Percentiles rank a stretch among this genome's conserved stretches.
phyloP scores from a whole-genome alignment of 208 protist genomes.

The Crithidia expoeki region DNA sequence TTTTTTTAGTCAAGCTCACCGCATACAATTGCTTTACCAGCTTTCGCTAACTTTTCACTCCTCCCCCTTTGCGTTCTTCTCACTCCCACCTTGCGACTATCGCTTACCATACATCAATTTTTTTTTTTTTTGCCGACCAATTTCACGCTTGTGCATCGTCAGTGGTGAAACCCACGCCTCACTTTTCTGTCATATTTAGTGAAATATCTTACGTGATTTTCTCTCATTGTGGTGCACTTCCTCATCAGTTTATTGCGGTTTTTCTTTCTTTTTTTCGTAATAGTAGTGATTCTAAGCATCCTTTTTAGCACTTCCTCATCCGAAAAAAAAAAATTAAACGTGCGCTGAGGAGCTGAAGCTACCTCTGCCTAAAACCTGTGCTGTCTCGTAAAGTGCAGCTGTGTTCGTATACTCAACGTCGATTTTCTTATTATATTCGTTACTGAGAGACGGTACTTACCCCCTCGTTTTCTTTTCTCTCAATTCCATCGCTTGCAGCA shows the following conservation, averaged over 20 bases:
- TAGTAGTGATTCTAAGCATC: background rate
- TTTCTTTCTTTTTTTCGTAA: conserved; percentile 1
- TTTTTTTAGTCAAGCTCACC: too few relatives aligned
- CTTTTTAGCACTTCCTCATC: background rate
- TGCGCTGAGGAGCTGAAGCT: too few relatives aligned
- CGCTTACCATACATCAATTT: background rate
- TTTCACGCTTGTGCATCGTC: background rate
- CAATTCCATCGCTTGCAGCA: background rate
- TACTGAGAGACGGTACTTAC: too few relatives aligned
- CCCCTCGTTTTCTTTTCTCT: background rate
- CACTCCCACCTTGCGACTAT: too few relatives aligned
- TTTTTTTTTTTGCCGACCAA: background rate
- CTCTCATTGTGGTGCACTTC: background rate
- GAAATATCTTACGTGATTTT: too few relatives aligned
- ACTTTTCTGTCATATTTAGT: background rate
- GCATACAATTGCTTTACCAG: too few relatives aligned
- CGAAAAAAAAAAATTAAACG: too few relatives aligned
- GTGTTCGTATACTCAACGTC: background rate
- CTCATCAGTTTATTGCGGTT: background rate
- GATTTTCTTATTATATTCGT: too few relatives aligned
- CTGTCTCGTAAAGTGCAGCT: too few relatives aligned
- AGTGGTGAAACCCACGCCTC: background rate
- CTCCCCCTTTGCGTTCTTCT: too few relatives aligned
- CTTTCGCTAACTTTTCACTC: too few relatives aligned
- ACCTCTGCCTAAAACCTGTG: too few relatives aligned